These are phyloP conservation scores for Datisca glomerata DNA, from an alignment of 306 rosid genomes.

Conservation along the genomic window DNA sequence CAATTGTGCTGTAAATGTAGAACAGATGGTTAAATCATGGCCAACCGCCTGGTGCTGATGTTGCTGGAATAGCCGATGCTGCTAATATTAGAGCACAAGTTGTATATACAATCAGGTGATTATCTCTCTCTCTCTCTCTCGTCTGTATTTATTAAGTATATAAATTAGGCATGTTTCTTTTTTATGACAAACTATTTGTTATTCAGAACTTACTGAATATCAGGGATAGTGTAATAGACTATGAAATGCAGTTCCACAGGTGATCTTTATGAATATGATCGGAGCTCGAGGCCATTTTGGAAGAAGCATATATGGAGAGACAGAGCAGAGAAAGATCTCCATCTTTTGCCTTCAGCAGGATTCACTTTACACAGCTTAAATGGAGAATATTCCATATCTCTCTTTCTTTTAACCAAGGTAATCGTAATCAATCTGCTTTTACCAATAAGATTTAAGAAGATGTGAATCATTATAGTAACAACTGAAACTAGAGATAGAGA, in stretches of 20 bases:
- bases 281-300: constrained; percentile 79
- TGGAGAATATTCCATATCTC: constrained; percentile 62
- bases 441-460: too few species aligned
- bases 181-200: constrained; percentile 1
- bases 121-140: not conserved
- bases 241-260: constrained; percentile 61
- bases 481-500: too few species aligned
- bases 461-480: too few species aligned
- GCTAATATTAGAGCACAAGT: constrained; percentile 45
- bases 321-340: constrained; percentile 26
- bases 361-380: constrained; percentile 35
- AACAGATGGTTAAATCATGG: constrained; percentile 89
- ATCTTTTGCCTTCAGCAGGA: constrained; percentile 44
- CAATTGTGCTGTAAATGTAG: constrained; percentile 34
- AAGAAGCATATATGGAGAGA: constrained; percentile 78
- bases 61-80: constrained; percentile 77
- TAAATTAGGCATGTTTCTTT: too few species aligned
- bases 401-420: constrained; percentile 90
- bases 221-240: constrained; percentile 8
- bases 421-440: not conserved
- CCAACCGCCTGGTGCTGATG: constrained; percentile 82
- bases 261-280: constrained; percentile 74
- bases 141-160: not conserved
- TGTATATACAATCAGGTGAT: constrained; percentile 81
- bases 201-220: constrained; percentile 13